A percentile compares a stretch with the other conserved stretches of the same genome.
These are phyloP conservation scores for Lodderomyces oxycetoniae DNA, from an alignment of 1,139 yeast genomes.

Conservation along the genomic window DNA sequence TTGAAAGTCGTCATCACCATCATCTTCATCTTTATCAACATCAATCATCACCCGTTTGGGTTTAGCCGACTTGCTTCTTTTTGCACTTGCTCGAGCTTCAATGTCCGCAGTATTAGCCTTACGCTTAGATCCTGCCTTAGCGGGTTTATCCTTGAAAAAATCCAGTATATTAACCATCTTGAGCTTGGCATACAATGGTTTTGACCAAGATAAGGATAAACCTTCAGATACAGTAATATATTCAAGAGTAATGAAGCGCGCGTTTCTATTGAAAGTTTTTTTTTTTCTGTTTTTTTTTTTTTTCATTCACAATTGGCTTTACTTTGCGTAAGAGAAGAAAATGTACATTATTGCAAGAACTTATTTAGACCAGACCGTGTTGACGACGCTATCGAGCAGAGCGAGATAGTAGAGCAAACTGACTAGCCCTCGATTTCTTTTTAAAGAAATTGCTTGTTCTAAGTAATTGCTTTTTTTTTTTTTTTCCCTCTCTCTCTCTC, in stretches of 20 bases:
- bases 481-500: not conserved
- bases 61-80: conserved; percentile 7
- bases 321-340: no score
- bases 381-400: no score
- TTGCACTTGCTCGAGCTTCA: conserved; percentile 4
- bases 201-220: no score
- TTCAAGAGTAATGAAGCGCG: not conserved
- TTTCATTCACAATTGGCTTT: no score
- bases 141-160: conserved; percentile 2
- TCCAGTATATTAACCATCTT: conserved; percentile 4
- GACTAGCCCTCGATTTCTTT: no score
- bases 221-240: no score
- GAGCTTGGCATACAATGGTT: not conserved
- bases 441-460: no score
- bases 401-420: no score
- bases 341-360: no score
- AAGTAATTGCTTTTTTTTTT: conserved; percentile 2
- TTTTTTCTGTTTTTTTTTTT: conserved; percentile 3
- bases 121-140: conserved; percentile 8
- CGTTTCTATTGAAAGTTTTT: conserved; percentile 1
- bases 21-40: conserved; percentile 11
- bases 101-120: conserved; percentile 6
- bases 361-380: no score
- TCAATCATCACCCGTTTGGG: conserved; percentile 17
- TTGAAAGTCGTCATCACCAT: conserved; percentile 13